These are phyloP conservation scores for Durusdinium trenchii DNA, from an alignment of 73 alveolate genomes.

Conservation along the genomic window DNA sequence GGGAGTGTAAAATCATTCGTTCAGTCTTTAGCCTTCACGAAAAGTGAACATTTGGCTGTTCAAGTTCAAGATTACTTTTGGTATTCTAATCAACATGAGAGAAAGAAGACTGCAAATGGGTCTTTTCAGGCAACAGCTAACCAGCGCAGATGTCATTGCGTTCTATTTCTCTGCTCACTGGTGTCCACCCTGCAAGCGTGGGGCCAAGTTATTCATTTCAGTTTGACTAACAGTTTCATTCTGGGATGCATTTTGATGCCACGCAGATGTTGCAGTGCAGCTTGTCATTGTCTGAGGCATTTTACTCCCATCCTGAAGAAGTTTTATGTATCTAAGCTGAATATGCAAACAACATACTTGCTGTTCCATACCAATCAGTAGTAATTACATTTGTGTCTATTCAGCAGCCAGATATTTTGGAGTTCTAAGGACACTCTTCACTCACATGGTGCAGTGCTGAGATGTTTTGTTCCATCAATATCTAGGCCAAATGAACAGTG, in stretches of 20 bases:
- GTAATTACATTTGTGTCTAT: background rate
- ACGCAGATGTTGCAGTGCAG: background rate
- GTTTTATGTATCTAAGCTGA: slow-evolving; percentile 27
- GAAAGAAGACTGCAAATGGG: no score
- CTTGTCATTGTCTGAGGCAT: slow-evolving; percentile 4
- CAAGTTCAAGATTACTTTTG: no score
- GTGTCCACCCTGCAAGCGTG: slow-evolving; percentile 99
- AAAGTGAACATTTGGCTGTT: no score
- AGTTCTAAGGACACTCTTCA: slow-evolving; percentile 38
- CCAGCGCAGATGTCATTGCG: slow-evolving; percentile 74
- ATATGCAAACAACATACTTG: background rate
- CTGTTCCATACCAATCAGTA: background rate
- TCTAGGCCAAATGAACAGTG: no score
- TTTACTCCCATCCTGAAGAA: slow-evolving; percentile 83
- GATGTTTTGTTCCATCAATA: background rate
- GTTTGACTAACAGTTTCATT: background rate
- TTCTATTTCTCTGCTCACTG: slow-evolving; percentile 99
- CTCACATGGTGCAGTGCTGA: background rate
- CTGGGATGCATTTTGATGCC: background rate
- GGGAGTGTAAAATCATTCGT: no score
- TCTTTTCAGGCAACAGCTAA: slow-evolving; percentile 83
- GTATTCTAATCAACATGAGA: no score
- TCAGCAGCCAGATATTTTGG: background rate
- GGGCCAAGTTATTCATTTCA: background rate
- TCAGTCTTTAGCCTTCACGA: no score